Evolutionary conservation across 495 filamentous ascomycete genomes (phyloP), one percentile per base, ranked within the genome.

Genomic region (Collariella sp.): DNA sequence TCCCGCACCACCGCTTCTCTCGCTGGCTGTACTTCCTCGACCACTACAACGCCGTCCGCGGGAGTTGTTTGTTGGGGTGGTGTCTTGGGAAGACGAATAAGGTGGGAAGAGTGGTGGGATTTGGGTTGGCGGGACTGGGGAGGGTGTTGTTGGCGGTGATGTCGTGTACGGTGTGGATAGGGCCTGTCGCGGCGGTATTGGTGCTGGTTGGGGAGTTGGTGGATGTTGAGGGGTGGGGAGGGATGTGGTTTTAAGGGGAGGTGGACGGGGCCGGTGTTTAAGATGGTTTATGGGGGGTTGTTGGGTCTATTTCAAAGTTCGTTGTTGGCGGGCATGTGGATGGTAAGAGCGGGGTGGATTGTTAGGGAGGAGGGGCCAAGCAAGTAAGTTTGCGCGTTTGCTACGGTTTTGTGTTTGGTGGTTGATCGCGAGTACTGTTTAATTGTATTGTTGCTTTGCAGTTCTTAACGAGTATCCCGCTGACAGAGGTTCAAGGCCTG

Each of bases 211-310:
- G 68, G 18, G 49, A 63, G 7, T 38, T 70, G 26, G 64, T 57
- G 22, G 48, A 50, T 1, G 54, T 60, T n/a, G 26, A 46, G 19
- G 36, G 40, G 34, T 12, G 62, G 62, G 36, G 58, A 64, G 31
- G 74, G 76, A 46, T 77, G 67, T 64, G 68, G 67, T 22, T 77
- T 64, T 50, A 54, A 59, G 33, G 44, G 49, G 18, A 64, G 53
- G 48, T 77, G 74, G 74, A 57, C 63, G 52, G 72, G 70, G 24
- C 50, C 72, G 57, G 40, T 76, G 34, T 76, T 72, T 44, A 76
- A 76, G 61, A 46, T 67, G 24, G 46, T 76, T 33, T 61, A 67
- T 46, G 72, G 72, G 54, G 69, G 58, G 26, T 56, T 69, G 50
- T 54, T 74, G 36, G 71, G 63, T 31, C 40, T 72, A 52, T 49